Evolutionary conservation across 257 asterid genomes (phyloP).

Genomic region (Leonotis leonurus): DNA sequence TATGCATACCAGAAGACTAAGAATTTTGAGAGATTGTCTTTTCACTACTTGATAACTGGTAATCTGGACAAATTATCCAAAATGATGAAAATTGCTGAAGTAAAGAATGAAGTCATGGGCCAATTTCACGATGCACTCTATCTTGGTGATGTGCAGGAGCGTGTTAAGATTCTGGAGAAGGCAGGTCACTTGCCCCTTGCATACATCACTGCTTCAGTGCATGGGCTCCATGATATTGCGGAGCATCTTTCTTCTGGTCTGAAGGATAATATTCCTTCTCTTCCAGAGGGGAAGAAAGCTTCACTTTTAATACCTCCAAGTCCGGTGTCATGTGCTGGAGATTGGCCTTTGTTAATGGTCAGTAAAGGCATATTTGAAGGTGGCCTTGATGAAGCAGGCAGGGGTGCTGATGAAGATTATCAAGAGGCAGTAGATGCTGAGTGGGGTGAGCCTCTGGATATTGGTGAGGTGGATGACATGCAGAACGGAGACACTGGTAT

Average conservation of each 20-base stretch:
- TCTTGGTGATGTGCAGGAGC: slow-evolving; percentile 75
- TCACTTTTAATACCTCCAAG: slow-evolving; percentile 64
- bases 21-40: slow-evolving; percentile 78
- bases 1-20: slow-evolving; percentile 81
- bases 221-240: slow-evolving; percentile 58
- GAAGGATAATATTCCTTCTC: slow-evolving; percentile 57
- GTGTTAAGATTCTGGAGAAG: slow-evolving; percentile 69
- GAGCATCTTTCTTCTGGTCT: slow-evolving; percentile 52
- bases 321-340: slow-evolving; percentile 65
- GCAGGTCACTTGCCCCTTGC: slow-evolving; percentile 82
- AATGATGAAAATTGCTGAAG: slow-evolving; percentile 93
- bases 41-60: slow-evolving; percentile 75
- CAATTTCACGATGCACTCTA: slow-evolving; percentile 83
- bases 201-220: slow-evolving; percentile 49
- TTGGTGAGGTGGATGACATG: slow-evolving; percentile 35
- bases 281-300: slow-evolving; percentile 45
- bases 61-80: slow-evolving; percentile 65
- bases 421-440: slow-evolving; percentile 58
- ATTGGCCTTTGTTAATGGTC: slow-evolving; percentile 86
- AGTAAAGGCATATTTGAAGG: slow-evolving; percentile 70
- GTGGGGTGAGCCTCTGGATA: slow-evolving; percentile 50
- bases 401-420: slow-evolving; percentile 37
- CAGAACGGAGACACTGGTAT: slow-evolving; percentile 37
- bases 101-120: slow-evolving; percentile 83
- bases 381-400: slow-evolving; percentile 45